Evolutionary conservation across 2,329 filamentous ascomycete species (phyloP).

Genomic region (Fusarium sp.): DNA sequence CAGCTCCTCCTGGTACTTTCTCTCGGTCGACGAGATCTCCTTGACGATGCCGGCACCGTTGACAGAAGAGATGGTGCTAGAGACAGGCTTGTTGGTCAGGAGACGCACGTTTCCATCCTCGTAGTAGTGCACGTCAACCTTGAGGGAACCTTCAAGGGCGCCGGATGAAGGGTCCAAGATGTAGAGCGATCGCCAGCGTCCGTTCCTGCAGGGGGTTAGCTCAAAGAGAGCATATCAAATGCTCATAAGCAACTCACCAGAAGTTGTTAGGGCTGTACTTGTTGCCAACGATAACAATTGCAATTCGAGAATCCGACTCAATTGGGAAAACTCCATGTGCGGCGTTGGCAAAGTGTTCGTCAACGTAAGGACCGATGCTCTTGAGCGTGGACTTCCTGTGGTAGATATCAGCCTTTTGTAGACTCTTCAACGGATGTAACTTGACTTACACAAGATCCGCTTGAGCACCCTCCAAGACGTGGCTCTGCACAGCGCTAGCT

Average conservation of each 20-base stretch:
- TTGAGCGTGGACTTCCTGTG: slow-evolving; percentile 86
- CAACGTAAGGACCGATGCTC: slow-evolving; percentile 80
- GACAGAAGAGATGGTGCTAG: slow-evolving; percentile 71
- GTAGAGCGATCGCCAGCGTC: slow-evolving; percentile 94
- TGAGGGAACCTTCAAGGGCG: slow-evolving; percentile 82
- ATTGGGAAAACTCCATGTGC: slow-evolving; percentile 87
- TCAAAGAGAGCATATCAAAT: slow-evolving; percentile 3
- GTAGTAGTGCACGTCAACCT: slow-evolving; percentile 99
- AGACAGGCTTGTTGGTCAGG: slow-evolving; percentile 85
- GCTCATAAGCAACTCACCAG: slow-evolving; percentile 71
- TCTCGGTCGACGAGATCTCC: slow-evolving; percentile 85
- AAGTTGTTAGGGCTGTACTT: slow-evolving; percentile 99
- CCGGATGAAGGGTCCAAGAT: slow-evolving; percentile 79
- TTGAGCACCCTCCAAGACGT: slow-evolving; percentile 82
- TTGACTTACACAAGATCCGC: slow-evolving; percentile 81
- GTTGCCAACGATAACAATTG: slow-evolving; percentile 89
- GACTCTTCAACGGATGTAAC: not conserved
- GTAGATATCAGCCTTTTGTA: slow-evolving; percentile 39
- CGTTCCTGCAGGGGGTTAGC: slow-evolving; percentile 76
- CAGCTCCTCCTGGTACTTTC: slow-evolving; percentile 95
- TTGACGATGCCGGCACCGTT: slow-evolving; percentile 79
- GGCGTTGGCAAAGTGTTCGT: slow-evolving; percentile 90
- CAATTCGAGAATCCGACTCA: slow-evolving; percentile 81
- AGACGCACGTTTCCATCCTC: slow-evolving; percentile 98
- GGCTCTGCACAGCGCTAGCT: slow-evolving; percentile 85